Evolutionary conservation across 1,139 yeast genomes (phyloP), one percentile per base, ranked within the genome.

Genomic region (Kodamaea fungicola): DNA sequence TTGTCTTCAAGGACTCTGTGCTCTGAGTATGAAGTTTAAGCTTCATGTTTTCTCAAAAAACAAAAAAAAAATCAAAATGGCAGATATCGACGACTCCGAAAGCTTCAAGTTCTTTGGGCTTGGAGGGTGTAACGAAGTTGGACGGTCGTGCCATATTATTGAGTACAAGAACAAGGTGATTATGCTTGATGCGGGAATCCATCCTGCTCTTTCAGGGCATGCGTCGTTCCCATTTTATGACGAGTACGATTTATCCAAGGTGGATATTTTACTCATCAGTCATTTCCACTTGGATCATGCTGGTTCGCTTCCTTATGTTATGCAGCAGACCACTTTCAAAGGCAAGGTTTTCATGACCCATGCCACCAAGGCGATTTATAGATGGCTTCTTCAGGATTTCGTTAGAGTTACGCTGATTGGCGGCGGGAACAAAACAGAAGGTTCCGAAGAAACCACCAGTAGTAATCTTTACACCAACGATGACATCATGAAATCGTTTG

Each of bases 41-140:
- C 41, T 63, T 67, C 73, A 65, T 65, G 8, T 26, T 5, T 10
- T 8, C 8, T 26, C 28, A 10, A 13, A 16, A 10, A 13, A 16
- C 5, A 16, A 16, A 16, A 16, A 10, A 23, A 12, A n/a, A 27
- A 9, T 8, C 29, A 27, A 27, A n/a, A 27, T 24, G 27, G n/a
- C 27, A 8, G 46, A 42, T 9, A 24, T 42, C 9, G 61, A 54
- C 37, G 62, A 58, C 36, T 47, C 47, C 28, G 80, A 76, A 36
- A 64, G 68, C 41, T 74, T 88, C 55, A 78, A 78, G 57, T 92
- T 92, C 66, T 80, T 87, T 43, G 92, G 96, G 25, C 74, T 92
- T n/a, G 99, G 99, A n/a, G 99, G 97, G n/a, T 95, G 98, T 48
- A 88, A 85, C 52, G 99, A 92, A 58, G 99, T 92, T 7, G 99